A percentile compares a stretch with the other conserved stretches of the same genome.
phyloP scores from a whole-genome alignment of 306 rosid genomes.

The Mucuna pruriens region DNA sequence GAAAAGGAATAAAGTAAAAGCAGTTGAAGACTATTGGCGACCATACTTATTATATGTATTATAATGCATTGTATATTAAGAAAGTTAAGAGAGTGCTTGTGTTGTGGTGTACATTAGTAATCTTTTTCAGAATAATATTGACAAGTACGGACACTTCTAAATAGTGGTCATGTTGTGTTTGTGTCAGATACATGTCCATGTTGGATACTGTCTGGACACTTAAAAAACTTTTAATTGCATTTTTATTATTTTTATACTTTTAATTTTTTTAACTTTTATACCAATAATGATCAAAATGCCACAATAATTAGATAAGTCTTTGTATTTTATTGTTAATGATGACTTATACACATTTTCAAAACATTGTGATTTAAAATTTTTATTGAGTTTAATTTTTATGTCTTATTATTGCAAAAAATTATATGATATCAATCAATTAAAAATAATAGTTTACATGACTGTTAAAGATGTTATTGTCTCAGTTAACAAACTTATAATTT shows the following conservation, averaged over 20 bases:
- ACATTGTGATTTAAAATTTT: too few species aligned
- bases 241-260: neutral
- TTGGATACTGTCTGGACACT: neutral
- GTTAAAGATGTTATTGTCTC: too few species aligned
- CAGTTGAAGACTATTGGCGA: conserved; percentile 19
- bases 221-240: neutral
- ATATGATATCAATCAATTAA: too few species aligned
- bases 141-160: conserved; percentile 4
- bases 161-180: neutral
- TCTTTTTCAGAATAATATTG: conserved; percentile 26
- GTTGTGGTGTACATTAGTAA: conserved; percentile 10
- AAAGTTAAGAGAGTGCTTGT: conserved; percentile 25
- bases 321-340: neutral
- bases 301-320: neutral
- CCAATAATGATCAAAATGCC: neutral
- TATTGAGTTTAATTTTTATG: too few species aligned
- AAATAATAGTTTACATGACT: too few species aligned
- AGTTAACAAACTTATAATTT: too few species aligned
- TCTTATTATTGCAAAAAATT: too few species aligned
- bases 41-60: conserved; percentile 39
- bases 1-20: conserved; percentile 28
- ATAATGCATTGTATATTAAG: conserved; percentile 31
- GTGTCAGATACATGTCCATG: neutral
- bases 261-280: neutral
- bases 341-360: neutral